A percentile compares a stretch with the other conserved stretches of the same genome.
Evolutionary conservation across 306 rosid species (phyloP).

Genomic region (Bauhinia variegata): DNA sequence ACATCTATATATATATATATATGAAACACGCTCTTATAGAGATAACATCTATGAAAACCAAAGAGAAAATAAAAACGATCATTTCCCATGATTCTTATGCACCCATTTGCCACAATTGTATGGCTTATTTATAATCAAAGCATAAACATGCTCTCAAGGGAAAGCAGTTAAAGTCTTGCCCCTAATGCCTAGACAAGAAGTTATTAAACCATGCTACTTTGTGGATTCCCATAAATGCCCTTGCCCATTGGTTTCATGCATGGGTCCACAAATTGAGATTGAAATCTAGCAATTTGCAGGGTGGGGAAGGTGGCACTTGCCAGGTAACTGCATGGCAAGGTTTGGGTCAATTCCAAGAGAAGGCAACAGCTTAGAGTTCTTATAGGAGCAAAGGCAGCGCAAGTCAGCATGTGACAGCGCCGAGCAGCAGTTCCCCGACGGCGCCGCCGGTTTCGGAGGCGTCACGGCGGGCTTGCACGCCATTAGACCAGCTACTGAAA

Average conservation of each 20-base stretch:
- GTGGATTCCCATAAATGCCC: too few relatives aligned
- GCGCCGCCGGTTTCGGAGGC: constrained; percentile 51
- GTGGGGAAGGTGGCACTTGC: constrained; percentile 54
- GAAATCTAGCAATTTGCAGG: constrained; percentile 46
- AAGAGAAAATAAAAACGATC: too few relatives aligned
- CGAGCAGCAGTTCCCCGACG: constrained; percentile 42
- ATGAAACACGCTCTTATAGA: too few relatives aligned
- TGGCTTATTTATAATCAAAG: too few relatives aligned
- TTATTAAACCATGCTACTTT: neutral
- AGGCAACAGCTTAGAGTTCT: constrained; percentile 54
- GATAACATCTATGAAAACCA: too few relatives aligned
- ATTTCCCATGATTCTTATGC: too few relatives aligned
- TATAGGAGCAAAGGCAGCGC: constrained; percentile 58
- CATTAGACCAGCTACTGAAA: constrained; percentile 39
- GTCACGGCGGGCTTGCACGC: constrained; percentile 58
- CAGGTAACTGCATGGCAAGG: constrained; percentile 64
- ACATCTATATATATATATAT: too few relatives aligned
- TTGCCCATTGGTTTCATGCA: too few relatives aligned
- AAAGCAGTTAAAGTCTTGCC: neutral
- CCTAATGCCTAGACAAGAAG: neutral
- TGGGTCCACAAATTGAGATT: neutral
- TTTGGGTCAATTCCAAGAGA: constrained; percentile 62
- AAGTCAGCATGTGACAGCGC: constrained; percentile 50
- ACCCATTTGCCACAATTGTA: too few relatives aligned
- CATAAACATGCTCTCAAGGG: neutral